These are phyloP conservation scores for Sporothrix dimorphospora DNA, from an alignment of 2,329 filamentous ascomycete genomes.

Conservation along the genomic window DNA sequence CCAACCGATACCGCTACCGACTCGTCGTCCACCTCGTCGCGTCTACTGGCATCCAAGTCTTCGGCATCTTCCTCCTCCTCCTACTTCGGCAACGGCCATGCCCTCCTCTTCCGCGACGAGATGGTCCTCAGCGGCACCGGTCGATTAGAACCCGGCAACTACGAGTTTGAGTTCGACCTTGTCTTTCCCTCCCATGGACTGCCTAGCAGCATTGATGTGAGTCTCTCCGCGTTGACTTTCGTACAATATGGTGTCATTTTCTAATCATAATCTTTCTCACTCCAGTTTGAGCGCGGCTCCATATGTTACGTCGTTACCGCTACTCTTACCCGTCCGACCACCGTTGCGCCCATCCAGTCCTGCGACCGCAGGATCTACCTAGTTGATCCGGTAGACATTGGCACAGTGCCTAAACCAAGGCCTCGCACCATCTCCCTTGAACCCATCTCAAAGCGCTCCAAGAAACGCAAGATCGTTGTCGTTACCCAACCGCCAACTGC, in stretches of 20 bases:
- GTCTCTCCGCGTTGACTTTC: slow-evolving; percentile 50
- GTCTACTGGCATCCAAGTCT: slow-evolving; percentile 33
- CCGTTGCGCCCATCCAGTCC: slow-evolving; percentile 77
- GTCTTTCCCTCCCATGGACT: slow-evolving; percentile 48
- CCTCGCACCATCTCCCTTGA: slow-evolving; percentile 85
- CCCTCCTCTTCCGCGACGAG: slow-evolving; percentile 83
- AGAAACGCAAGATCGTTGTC: slow-evolving; percentile 60
- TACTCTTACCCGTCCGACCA: slow-evolving; percentile 84
- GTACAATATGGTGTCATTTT: slow-evolving; percentile 36
- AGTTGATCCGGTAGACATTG: slow-evolving; percentile 83
- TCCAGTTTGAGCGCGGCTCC: slow-evolving; percentile 89
- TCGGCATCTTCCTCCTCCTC: slow-evolving; percentile 23
- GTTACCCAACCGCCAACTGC: slow-evolving; percentile 47
- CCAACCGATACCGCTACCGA: slow-evolving; percentile 24
- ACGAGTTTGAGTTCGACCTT: slow-evolving; percentile 67
- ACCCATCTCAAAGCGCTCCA: slow-evolving; percentile 73
- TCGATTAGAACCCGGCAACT: slow-evolving; percentile 71
- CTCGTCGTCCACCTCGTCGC: slow-evolving; percentile 44
- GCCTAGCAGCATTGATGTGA: slow-evolving; percentile 93
- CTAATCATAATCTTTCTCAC: slow-evolving; percentile 19
- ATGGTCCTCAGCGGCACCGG: slow-evolving; percentile 79
- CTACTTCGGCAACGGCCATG: slow-evolving; percentile 76
- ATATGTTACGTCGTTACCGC: slow-evolving; percentile 90
- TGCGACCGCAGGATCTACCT: slow-evolving; percentile 82
- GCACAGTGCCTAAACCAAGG: slow-evolving; percentile 71